Evolutionary conservation across 805 yeast genomes (phyloP), one percentile per base, ranked within the genome.

Genomic region (Wickerhamiella brachini): DNA sequence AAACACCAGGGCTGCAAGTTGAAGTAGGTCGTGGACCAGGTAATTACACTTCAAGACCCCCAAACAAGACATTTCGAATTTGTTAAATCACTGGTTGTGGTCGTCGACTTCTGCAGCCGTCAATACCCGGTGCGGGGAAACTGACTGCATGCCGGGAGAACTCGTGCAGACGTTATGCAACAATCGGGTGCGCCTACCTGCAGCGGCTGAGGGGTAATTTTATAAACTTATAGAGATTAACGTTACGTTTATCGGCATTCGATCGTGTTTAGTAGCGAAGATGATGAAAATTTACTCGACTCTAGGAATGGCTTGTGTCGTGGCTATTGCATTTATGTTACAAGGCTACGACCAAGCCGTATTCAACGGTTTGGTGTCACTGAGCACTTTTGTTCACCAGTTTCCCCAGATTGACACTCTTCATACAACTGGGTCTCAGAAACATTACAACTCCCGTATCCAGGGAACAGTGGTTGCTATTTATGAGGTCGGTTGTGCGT

Each of bases 331-430:
- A 3, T 57, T 58, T 7, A 38, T 53, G 47, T 31, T 56, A 41
- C 63, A 60, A 31, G 89, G 90, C 47, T 81, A 80, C 57, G 84
- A 81, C 59, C 88, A 83, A 65, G 87, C 87, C 58, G 73, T 82
- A 47, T 79, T 81, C 80, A 75, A 65, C 45, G 62, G 62, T 2
- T 39, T 63, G 6, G 51, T 63, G 7, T 54, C 62, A 3, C 51
- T 57, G 37, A 43, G 50, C 5, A 45, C 59, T 0, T 63, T 62
- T 41, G 38, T 50, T 13, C 74, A 49, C 13, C 52, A 50, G 41
- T 54, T 56, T 45, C 53, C 54, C n/a, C 48, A 49, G 18, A 56
- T 54, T 54, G 49, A 53, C 51, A 53, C 56, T 5, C 21, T 44
- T 10, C 29, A 22, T 12, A 23, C 34, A 5, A n/a, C n/a, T 3